A percentile compares a stretch with the other conserved stretches of the same genome.
Evolutionary conservation across 1,139 yeast species (phyloP).

Genomic region (Kodamaea ohmeri): DNA sequence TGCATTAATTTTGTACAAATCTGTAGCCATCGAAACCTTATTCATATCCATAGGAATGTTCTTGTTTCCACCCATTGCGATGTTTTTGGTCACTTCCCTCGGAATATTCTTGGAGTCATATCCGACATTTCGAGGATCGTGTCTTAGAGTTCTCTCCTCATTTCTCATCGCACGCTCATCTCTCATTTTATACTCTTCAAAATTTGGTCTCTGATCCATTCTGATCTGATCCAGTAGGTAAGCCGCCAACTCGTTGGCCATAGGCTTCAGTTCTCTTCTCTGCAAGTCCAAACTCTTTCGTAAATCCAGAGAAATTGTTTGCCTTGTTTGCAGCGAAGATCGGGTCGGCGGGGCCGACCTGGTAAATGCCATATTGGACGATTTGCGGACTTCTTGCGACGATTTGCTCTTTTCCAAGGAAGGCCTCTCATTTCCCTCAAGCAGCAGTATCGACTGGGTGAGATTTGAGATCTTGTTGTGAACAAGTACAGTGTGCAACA

Average conservation of each 20-base stretch:
- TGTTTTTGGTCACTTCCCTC: neutral
- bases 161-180: neutral
- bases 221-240: neutral
- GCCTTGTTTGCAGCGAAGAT: conserved; percentile 1
- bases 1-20: neutral
- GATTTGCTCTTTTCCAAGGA: conserved; percentile 17
- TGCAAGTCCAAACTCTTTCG: neutral
- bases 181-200: neutral
- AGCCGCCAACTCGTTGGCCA: neutral
- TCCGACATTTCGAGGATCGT: neutral
- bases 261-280: neutral
- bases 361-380: neutral
- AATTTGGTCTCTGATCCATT: neutral
- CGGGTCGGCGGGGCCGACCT: conserved; percentile 5
- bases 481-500: conserved; percentile 9
- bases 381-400: neutral
- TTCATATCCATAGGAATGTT: conserved; percentile 22
- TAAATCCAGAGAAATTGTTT: neutral
- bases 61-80: conserved; percentile 9
- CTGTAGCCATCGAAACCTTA: conserved; percentile 1
- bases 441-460: conserved; percentile 7
- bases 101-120: neutral
- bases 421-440: conserved; percentile 17
- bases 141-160: neutral
- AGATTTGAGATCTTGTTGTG: conserved; percentile 4